Base-by-base conservation (phyloP, 352 stramenopile genomes). In the Phytophthora litchii region DNA sequence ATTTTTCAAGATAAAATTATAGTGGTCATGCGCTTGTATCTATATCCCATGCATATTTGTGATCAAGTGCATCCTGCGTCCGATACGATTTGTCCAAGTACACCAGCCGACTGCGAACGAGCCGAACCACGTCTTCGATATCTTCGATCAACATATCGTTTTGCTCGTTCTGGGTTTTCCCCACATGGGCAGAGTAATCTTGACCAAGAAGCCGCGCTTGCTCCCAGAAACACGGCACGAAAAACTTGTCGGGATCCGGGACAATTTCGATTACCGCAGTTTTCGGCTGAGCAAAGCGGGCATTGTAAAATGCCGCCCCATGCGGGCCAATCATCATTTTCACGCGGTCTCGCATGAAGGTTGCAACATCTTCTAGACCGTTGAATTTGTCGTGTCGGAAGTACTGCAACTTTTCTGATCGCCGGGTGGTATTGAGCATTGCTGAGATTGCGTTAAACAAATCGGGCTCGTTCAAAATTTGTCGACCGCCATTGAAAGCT, bases 301-400 rank as follows among this genome's bases (percentile, higher is more conserved):
- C 29, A 20, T 72, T 72, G 57, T 72, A 72, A 44, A 68, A 72
- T 42, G 64, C 64, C 6, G 64, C 57, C 5, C 64, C 64, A 20
- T 72, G 64, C 2, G 57, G 64, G 2, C 64, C 64, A 12, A 72
- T 61, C 64, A 72, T 68, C 52, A 72, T 72, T 47, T 68, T 72
- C 10, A 72, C 57, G 8, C 41, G 38, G 34, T 68, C 52, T 43
- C 51, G 32, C 56, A 72, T 68, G 57, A 72, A 72, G 12, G 56
- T 41, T 3, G 58, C 63, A 12, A 72, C 58, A 1, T 58, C 27
- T 17, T 45, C 37, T 16, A 72, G 51, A 10, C 63, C 63, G 3
- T 64, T 38, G 21, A 72, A 72, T 4, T 72, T 34, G 25, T 56
- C 38, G 40, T 67, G 63, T 0, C 42, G 46, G 20, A 72, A 72